Evolutionary conservation across 2,329 filamentous ascomycete genomes (phyloP).

Genomic region (Rutstroemia sp.): DNA sequence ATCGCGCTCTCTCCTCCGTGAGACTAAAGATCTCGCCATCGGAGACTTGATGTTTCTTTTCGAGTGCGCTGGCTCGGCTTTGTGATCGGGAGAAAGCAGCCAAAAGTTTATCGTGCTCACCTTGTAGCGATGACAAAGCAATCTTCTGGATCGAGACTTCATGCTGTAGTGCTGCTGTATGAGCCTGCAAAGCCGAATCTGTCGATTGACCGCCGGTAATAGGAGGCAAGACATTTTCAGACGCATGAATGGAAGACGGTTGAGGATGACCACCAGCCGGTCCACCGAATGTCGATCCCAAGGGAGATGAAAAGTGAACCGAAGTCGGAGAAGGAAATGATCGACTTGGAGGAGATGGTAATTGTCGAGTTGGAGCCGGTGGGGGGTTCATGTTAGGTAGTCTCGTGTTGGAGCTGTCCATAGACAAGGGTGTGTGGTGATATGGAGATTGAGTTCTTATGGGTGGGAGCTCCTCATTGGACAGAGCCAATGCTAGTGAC

Average conservation of each 20-base stretch:
- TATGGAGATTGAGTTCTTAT: slow-evolving; percentile 20
- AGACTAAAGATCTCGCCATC: slow-evolving; percentile 45
- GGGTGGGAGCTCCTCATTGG: slow-evolving; percentile 18
- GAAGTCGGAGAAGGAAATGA: slow-evolving; percentile 27
- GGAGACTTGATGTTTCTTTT: slow-evolving; percentile 42
- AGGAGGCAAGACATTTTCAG: slow-evolving; percentile 18
- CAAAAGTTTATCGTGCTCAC: slow-evolving; percentile 46
- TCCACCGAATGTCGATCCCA: slow-evolving; percentile 18
- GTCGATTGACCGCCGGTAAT: slow-evolving; percentile 17
- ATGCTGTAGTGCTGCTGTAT: slow-evolving; percentile 38
- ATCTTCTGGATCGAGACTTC: slow-evolving; percentile 46
- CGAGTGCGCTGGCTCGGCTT: slow-evolving; percentile 40
- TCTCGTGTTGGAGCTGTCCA: slow-evolving; percentile 13
- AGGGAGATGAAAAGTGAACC: slow-evolving; percentile 25
- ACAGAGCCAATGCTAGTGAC: slow-evolving; percentile 13
- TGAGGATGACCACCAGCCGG: slow-evolving; percentile 14
- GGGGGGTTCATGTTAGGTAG: slow-evolving; percentile 27
- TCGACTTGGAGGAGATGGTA: slow-evolving; percentile 27
- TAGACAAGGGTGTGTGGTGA: slow-evolving; percentile 8
- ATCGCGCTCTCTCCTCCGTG: slow-evolving; percentile 41
- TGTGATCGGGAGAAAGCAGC: slow-evolving; percentile 44
- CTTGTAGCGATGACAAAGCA: slow-evolving; percentile 43
- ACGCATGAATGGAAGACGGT: slow-evolving; percentile 16
- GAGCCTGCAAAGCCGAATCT: slow-evolving; percentile 25
- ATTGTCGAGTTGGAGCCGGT: slow-evolving; percentile 23